phyloP scores from a whole-genome alignment of 768 basidiomycete genomes.

The Amanita rimosa region DNA sequence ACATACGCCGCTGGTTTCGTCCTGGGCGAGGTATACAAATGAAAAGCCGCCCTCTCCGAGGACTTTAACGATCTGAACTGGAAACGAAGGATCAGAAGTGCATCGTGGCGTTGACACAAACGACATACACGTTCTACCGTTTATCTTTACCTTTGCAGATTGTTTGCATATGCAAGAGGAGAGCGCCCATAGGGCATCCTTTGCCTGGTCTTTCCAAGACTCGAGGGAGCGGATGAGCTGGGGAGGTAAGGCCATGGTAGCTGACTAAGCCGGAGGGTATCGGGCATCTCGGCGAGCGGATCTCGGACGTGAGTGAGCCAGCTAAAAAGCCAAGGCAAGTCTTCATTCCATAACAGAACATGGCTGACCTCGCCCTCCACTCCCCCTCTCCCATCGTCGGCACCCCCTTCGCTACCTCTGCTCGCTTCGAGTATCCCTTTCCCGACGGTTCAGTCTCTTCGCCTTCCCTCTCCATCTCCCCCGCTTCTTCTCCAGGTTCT shows the following conservation, averaged over 20 bases:
- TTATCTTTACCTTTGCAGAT: constrained; percentile 87
- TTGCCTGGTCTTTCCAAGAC: constrained; percentile 59
- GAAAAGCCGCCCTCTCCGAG: constrained; percentile 96
- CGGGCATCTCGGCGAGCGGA: too few species aligned
- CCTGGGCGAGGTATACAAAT: constrained; percentile 82
- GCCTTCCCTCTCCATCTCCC: constrained; percentile 3
- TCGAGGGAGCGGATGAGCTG: constrained; percentile 39
- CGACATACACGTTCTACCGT: constrained; percentile 79
- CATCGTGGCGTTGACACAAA: background rate
- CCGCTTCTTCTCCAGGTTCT: constrained; percentile 4
- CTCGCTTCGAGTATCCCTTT: constrained; percentile 24
- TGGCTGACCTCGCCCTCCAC: constrained; percentile 1
- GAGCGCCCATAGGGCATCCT: constrained; percentile 74
- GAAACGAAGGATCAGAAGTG: background rate
- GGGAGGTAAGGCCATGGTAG: constrained; percentile 18
- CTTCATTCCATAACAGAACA: background rate
- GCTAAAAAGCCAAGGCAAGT: background rate
- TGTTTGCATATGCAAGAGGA: constrained; percentile 74
- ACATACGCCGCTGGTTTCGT: constrained; percentile 74
- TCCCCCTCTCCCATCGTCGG: constrained; percentile 17
- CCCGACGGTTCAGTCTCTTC: constrained; percentile 8
- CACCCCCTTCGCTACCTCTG: constrained; percentile 20
- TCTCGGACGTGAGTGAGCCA: background rate
- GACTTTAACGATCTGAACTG: constrained; percentile 84
- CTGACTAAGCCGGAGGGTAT: background rate